Conservation (phyloP, 352 stramenopile genomes). For the Globisporangium cystogenes region DNA sequence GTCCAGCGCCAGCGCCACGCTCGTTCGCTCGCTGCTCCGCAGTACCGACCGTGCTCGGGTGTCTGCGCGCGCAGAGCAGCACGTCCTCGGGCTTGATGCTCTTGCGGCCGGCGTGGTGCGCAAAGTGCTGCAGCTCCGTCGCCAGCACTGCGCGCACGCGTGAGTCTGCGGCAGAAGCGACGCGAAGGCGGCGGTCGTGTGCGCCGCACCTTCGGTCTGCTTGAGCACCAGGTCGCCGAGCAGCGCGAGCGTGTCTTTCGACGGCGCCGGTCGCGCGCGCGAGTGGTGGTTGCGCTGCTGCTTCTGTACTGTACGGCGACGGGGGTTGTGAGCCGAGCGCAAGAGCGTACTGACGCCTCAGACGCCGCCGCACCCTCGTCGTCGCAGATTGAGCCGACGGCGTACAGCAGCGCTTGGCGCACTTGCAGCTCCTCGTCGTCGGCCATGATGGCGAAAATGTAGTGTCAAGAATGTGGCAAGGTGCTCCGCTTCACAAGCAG, state of each 20-base stretch:
- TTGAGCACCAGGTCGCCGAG: conserved; percentile 64
- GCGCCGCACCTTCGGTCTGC: conserved; percentile 43
- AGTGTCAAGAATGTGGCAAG: too few species aligned
- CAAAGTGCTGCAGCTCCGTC: conserved; percentile 73
- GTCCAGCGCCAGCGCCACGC: too few species aligned
- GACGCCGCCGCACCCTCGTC: conserved; percentile 57
- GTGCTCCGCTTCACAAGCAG: too few species aligned
- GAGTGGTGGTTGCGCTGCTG: conserved; percentile 38
- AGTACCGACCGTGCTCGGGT: conserved; percentile 54
- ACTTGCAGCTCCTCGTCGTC: conserved; percentile 55
- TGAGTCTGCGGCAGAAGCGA: not conserved
- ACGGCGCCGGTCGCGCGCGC: conserved; percentile 34
- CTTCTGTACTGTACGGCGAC: conserved; percentile 33
- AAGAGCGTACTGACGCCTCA: not conserved
- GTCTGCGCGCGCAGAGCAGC: conserved; percentile 54
- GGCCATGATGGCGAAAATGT: too few species aligned
- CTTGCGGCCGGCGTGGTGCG: conserved; percentile 61
- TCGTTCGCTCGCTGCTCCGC: too few species aligned
- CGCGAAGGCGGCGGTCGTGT: not conserved
- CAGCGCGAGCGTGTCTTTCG: conserved; percentile 60
- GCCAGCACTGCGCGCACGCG: conserved; percentile 39
- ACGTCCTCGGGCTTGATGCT: conserved; percentile 75
- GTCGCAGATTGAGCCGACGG: conserved; percentile 65
- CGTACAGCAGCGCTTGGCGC: conserved; percentile 61
- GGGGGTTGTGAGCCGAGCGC: not conserved